Percentiles rank a stretch among this genome's conserved stretches.
Evolutionary conservation across 2,329 filamentous ascomycete species (phyloP).

Genomic region (Arthroderma sp.): DNA sequence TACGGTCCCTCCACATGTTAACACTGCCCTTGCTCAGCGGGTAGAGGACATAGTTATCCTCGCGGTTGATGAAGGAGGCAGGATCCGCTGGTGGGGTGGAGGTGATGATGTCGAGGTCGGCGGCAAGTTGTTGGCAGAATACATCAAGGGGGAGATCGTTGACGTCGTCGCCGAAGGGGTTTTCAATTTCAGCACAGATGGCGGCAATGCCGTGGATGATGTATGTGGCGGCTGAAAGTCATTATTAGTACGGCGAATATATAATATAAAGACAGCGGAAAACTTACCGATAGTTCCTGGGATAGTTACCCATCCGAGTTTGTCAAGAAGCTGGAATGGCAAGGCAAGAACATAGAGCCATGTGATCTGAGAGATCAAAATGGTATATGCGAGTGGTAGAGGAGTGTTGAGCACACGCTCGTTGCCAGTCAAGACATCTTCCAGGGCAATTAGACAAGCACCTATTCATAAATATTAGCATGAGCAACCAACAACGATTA

Average conservation of each 20-base stretch:
- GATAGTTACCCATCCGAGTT: conserved; percentile 62
- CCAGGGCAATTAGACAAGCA: conserved; percentile 51
- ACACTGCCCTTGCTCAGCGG: conserved; percentile 42
- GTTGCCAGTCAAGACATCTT: conserved; percentile 59
- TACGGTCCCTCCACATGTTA: conserved; percentile 39
- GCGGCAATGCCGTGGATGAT: conserved; percentile 68
- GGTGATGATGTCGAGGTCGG: conserved; percentile 63
- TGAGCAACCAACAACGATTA: not conserved
- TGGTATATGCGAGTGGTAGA: conserved; percentile 69
- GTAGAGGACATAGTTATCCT: conserved; percentile 45
- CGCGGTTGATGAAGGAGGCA: conserved; percentile 40
- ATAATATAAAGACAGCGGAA: not conserved
- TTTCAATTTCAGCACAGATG: conserved; percentile 73
- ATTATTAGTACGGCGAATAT: not conserved
- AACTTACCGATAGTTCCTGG: conserved; percentile 52
- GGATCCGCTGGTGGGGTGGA: conserved; percentile 42
- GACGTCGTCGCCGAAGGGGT: conserved; percentile 72
- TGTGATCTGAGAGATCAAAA: conserved; percentile 74
- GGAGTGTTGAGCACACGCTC: conserved; percentile 74
- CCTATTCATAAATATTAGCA: conserved; percentile 27
- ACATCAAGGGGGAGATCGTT: conserved; percentile 68
- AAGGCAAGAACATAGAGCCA: conserved; percentile 72
- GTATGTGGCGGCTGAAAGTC: conserved; percentile 48
- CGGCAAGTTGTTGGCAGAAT: conserved; percentile 62
- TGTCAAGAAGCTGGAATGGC: conserved; percentile 62